Conservation (phyloP, 306 rosid species). For the Pachyrhizus erosus region DNA sequence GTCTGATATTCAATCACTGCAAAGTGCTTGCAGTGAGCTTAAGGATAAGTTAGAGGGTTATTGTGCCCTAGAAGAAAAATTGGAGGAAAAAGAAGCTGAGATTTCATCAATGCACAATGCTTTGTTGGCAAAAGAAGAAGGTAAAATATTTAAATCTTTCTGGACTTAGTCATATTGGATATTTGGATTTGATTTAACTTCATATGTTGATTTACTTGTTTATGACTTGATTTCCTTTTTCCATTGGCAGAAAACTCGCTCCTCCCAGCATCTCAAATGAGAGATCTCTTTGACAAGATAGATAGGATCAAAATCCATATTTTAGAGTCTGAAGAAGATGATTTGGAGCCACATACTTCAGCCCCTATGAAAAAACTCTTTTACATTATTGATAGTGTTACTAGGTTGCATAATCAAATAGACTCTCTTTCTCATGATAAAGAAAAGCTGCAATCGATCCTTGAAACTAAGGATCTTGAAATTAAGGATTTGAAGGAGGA, state of each 20-base stretch:
- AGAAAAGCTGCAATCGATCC: conserved; percentile 64
- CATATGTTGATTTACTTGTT: conserved; percentile 14
- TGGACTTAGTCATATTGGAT: conserved; percentile 35
- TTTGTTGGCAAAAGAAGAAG: conserved; percentile 65
- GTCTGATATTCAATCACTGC: conserved; percentile 65
- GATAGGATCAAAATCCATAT: conserved; percentile 54
- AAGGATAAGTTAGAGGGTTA: conserved; percentile 59
- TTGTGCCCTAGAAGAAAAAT: conserved; percentile 56
- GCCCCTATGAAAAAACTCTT: conserved; percentile 73
- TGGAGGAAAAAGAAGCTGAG: conserved; percentile 73
- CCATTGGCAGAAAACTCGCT: conserved; percentile 63
- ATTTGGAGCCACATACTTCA: conserved; percentile 53
- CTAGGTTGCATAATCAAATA: conserved; percentile 59
- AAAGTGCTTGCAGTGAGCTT: conserved; percentile 67
- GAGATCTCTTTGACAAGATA: conserved; percentile 67
- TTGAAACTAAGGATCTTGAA: conserved; percentile 60
- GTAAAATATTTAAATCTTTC: conserved; percentile 49
- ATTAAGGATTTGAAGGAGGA: conserved; percentile 73
- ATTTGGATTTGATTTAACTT: conserved; percentile 40
- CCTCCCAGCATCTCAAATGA: conserved; percentile 71
- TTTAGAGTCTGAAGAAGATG: conserved; percentile 56
- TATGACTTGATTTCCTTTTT: conserved; percentile 48
- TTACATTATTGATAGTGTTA: conserved; percentile 61
- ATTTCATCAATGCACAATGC: conserved; percentile 63
- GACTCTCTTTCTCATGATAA: conserved; percentile 63